These are phyloP conservation scores for Coniophora puteana DNA, from an alignment of 1,284 basidiomycete genomes.

Conservation along the genomic window DNA sequence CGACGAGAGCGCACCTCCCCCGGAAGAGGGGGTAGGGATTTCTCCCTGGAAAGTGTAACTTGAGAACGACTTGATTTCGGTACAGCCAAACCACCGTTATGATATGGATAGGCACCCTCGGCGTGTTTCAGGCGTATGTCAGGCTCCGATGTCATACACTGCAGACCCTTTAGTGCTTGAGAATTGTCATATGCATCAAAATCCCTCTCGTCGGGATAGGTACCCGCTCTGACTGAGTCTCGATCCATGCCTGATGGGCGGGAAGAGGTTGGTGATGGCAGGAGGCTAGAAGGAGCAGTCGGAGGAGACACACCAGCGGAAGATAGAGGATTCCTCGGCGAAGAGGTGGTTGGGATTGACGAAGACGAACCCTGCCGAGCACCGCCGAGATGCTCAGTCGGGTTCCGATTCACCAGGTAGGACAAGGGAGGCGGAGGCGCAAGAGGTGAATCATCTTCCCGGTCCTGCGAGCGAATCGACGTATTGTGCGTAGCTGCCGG, in stretches of 20 bases:
- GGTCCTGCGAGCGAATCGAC: conserved; percentile 34
- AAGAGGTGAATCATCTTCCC: conserved; percentile 66
- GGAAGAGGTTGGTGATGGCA: conserved; percentile 71
- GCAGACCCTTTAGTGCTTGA: conserved; percentile 34
- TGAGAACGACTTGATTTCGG: conserved; percentile 30
- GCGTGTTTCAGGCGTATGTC: conserved; percentile 49
- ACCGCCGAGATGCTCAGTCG: conserved; percentile 39
- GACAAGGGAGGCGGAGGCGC: conserved; percentile 84
- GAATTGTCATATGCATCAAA: conserved; percentile 29
- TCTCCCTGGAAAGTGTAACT: conserved; percentile 51
- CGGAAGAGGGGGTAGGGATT: conserved; percentile 73
- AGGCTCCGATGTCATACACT: conserved; percentile 53
- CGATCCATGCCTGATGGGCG: conserved; percentile 55
- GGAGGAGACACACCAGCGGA: conserved; percentile 61
- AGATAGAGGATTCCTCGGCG: conserved; percentile 50
- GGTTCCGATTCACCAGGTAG: conserved; percentile 73
- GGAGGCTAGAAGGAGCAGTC: conserved; percentile 66
- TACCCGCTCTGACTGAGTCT: conserved; percentile 40
- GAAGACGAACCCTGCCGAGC: conserved; percentile 64
- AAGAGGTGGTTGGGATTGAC: conserved; percentile 55
- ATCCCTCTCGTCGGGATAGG: conserved; percentile 36
- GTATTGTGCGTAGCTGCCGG: conserved; percentile 8
- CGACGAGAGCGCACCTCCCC: conserved; percentile 44
- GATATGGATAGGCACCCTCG: conserved; percentile 29
- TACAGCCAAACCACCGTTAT: conserved; percentile 26